phyloP scores from a whole-genome alignment of 2,329 filamentous ascomycete species.

The Xenoacremonium recifei region DNA sequence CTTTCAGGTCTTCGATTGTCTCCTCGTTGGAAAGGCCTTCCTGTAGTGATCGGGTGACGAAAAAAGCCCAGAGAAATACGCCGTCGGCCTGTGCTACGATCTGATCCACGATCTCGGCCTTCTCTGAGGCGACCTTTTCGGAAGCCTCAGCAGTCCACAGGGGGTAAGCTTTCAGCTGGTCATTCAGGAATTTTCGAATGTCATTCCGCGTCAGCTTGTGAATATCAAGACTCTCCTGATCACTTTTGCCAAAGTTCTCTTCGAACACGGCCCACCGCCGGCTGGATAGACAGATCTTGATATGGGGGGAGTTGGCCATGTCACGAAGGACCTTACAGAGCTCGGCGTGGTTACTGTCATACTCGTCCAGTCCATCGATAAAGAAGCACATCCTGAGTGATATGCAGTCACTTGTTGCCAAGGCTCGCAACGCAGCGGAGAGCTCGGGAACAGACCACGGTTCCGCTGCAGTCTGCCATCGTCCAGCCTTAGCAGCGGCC shows the following conservation, averaged over 20 bases:
- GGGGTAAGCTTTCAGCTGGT: background rate
- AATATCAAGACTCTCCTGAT: background rate
- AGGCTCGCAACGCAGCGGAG: background rate
- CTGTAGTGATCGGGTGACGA: background rate
- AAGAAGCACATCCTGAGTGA: conserved; percentile 16
- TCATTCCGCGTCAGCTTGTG: background rate
- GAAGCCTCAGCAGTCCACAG: background rate
- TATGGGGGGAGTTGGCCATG: conserved; percentile 2
- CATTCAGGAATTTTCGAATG: background rate
- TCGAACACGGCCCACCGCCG: conserved; percentile 24
- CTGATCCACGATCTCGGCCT: background rate
- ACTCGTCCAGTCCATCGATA: conserved; percentile 27
- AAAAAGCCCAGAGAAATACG: conserved; percentile 1
- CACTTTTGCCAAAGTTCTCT: conserved; percentile 7
- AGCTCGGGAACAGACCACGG: background rate
- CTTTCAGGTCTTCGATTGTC: background rate
- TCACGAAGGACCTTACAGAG: conserved; percentile 5
- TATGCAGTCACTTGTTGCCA: background rate
- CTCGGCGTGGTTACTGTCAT: conserved; percentile 7
- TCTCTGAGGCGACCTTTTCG: background rate
- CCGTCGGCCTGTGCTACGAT: background rate
- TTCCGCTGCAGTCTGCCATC: background rate
- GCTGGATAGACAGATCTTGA: conserved; percentile 32
- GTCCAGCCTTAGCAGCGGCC: background rate
- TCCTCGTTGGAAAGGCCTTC: conserved; percentile 1